Evolutionary conservation across 75 land plant genomes (phyloP), one percentile per base, ranked within the genome.

Genomic region (Sequoiadendron giganteum): DNA sequence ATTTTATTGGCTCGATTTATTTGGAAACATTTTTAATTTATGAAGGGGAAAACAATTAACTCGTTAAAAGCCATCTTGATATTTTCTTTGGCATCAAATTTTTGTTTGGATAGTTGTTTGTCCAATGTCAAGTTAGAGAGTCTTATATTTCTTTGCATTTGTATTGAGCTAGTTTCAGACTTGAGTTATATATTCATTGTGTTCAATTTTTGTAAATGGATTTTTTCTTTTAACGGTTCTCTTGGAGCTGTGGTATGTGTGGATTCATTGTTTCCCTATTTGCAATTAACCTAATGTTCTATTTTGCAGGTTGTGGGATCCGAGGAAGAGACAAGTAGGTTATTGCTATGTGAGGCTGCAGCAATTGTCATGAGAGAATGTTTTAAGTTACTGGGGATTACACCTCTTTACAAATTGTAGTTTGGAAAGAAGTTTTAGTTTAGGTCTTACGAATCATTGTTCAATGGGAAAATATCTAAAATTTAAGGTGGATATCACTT

Each of bases 281-380:
- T 76, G 36, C 79, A 34, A 13, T 76, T 7, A 1, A 30, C 13
- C 1, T 5, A 19, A 40, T 8, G 82, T 42, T 16, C 18, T 36
- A 40, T 42, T 38, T 47, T 65, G 81, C 90, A 97, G 99, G 99
- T 98, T 70, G 91, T 94, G 85, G 98, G 97, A 36, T 94, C 97
- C 28, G 90, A 90, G 25, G 94, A 98, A 87, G 99, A 98, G 90
- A 93, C 94, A 9, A 97, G 99, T 85, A 88, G 99, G 77, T 88
- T 97, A 58, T 84, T 97, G 83, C 78, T 97, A 8, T 97, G 99
- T 38, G 90, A 90, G 21, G 96, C 97, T 9, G 94, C 99, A 21
- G 99, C 95, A 10, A 87, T 92, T n/a, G 93, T 97, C 40, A 97
- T 97, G 99, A 89, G 96, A 49, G 90, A 94, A 78, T 97, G 97